A percentile compares a stretch with the other conserved stretches of the same genome.
These are phyloP conservation scores for Moesziomyces globuligerus DNA, from an alignment of 1,284 basidiomycete genomes.

Conservation along the genomic window DNA sequence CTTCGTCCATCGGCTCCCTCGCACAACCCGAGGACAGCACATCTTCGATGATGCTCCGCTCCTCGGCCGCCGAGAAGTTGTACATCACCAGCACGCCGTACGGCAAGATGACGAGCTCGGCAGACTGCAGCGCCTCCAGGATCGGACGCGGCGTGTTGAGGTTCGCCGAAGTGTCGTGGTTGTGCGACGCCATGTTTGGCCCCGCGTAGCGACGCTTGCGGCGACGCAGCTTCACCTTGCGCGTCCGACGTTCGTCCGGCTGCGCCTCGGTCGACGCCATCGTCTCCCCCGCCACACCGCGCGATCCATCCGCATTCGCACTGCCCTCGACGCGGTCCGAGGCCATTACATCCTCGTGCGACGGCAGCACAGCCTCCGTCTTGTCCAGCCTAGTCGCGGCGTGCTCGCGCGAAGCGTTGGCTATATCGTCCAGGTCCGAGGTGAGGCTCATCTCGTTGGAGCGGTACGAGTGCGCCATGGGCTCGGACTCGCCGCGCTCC, in stretches of 20 bases:
- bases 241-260: conserved; percentile 30
- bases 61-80: conserved; percentile 64
- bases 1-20: conserved; percentile 49
- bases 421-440: conserved; percentile 31
- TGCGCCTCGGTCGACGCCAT: conserved; percentile 6
- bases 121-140: conserved; percentile 62
- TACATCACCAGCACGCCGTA: conserved; percentile 67
- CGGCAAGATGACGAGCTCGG: conserved; percentile 64
- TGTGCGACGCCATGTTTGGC: conserved; percentile 67
- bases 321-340: conserved; percentile 1
- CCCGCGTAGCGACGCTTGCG: conserved; percentile 43
- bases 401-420: conserved; percentile 16
- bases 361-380: conserved; percentile 2
- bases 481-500: conserved; percentile 40
- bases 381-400: background rate
- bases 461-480: conserved; percentile 38
- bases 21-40: conserved; percentile 61
- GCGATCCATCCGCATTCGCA: background rate
- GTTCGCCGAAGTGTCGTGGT: conserved; percentile 62
- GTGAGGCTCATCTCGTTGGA: conserved; percentile 37
- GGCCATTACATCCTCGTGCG: conserved; percentile 7
- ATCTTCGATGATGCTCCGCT: conserved; percentile 62
- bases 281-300: conserved; percentile 5
- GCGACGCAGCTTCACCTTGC: conserved; percentile 32
- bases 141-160: conserved; percentile 60